Conservation (phyloP, 345 rosid species). For the Eucalyptus viminalis region DNA sequence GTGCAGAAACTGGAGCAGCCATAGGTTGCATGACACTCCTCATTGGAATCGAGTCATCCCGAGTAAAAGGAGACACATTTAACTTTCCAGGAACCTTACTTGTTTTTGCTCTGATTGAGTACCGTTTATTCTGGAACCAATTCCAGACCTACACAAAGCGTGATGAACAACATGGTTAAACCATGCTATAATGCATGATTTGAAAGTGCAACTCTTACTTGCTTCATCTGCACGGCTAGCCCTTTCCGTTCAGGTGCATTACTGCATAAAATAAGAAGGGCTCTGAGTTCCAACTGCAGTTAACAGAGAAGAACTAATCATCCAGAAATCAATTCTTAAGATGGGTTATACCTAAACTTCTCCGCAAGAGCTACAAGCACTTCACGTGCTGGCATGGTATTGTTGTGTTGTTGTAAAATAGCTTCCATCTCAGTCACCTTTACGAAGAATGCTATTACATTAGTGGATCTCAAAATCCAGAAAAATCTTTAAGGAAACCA, state of each 20-base stretch:
- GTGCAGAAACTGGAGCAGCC: constrained; percentile 38
- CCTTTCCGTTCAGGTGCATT: constrained; percentile 76
- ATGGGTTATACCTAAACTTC: constrained; percentile 60
- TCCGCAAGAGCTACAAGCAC: constrained; percentile 77
- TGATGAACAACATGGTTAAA: neutral
- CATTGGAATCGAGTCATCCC: constrained; percentile 45
- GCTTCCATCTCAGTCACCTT: constrained; percentile 96
- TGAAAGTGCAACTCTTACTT: constrained; percentile 32
- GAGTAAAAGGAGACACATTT: constrained; percentile 52
- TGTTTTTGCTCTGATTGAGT: constrained; percentile 82
- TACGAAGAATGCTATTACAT: neutral
- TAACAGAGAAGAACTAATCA: neutral
- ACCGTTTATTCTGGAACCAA: constrained; percentile 98
- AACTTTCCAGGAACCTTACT: constrained; percentile 77
- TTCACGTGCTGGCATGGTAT: constrained; percentile 65
- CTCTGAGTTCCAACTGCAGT: neutral
- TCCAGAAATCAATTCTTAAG: neutral
- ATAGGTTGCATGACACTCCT: constrained; percentile 51
- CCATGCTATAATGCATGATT: neutral
- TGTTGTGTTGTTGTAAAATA: constrained; percentile 68
- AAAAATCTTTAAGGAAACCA: neutral
- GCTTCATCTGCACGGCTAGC: constrained; percentile 83
- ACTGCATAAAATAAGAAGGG: constrained; percentile 23
- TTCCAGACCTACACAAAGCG: constrained; percentile 68
- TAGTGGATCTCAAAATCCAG: neutral